These are phyloP conservation scores for Lathyrus oleraceus DNA, from an alignment of 306 rosid genomes.

Conservation along the genomic window DNA sequence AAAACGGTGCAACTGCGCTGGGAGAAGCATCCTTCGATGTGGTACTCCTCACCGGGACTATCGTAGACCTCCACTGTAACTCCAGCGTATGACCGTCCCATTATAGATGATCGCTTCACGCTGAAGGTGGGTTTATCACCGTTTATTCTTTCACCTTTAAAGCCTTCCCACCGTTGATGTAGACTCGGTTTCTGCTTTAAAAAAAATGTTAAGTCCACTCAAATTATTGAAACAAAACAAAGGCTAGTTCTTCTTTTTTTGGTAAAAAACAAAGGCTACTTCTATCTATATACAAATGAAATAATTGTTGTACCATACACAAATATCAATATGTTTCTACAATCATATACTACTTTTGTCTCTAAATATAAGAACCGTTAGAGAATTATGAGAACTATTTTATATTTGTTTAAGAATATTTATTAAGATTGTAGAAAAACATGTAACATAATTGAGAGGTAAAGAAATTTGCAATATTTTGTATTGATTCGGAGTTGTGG, in stretches of 20 bases:
- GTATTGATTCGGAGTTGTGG: too few relatives aligned
- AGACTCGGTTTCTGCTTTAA: conserved; percentile 75
- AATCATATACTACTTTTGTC: too few relatives aligned
- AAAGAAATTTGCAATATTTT: too few relatives aligned
- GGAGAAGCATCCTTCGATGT: conserved; percentile 74
- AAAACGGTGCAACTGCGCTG: conserved; percentile 67
- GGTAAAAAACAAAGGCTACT: neutral
- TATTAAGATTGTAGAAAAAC: too few relatives aligned
- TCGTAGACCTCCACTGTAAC: conserved; percentile 70
- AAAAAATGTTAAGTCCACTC: conserved; percentile 4
- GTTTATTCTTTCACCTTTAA: conserved; percentile 67
- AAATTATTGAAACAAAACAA: neutral
- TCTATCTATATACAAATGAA: neutral
- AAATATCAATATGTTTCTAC: too few relatives aligned
- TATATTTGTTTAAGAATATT: too few relatives aligned
- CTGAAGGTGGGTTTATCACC: conserved; percentile 85
- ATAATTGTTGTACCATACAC: neutral
- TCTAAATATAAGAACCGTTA: too few relatives aligned
- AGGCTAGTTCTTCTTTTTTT: too few relatives aligned
- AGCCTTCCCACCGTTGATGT: conserved; percentile 97
- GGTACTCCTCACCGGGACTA: conserved; percentile 67
- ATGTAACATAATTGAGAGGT: too few relatives aligned
- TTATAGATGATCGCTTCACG: conserved; percentile 72
- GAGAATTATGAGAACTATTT: too few relatives aligned
- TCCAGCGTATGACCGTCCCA: conserved; percentile 71